Evolutionary conservation across 805 yeast species (phyloP).

Genomic region (Clavispora santaluciae): DNA sequence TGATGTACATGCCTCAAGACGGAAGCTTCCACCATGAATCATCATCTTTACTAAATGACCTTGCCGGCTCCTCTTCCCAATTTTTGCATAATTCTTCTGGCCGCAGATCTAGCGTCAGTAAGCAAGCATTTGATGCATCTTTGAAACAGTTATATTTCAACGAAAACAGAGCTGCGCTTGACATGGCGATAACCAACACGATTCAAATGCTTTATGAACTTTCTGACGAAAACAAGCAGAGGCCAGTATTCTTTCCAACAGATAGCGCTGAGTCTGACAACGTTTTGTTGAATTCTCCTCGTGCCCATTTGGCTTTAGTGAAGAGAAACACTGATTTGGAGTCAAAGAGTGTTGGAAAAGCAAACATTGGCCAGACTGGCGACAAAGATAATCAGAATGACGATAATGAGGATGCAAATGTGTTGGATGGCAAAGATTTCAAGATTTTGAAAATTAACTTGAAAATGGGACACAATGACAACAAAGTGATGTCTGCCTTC

Average conservation of each 20-base stretch:
- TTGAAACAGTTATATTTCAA: constrained; percentile 73
- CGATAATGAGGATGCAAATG: constrained; percentile 14
- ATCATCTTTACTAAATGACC: constrained; percentile 27
- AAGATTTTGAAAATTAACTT: constrained; percentile 60
- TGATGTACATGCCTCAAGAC: constrained; percentile 31
- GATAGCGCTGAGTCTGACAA: constrained; percentile 29
- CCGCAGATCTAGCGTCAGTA: constrained; percentile 14
- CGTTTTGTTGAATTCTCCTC: constrained; percentile 42
- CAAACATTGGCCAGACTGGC: constrained; percentile 6
- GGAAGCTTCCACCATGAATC: constrained; percentile 25
- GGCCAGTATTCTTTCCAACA: constrained; percentile 64
- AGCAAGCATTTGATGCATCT: constrained; percentile 44
- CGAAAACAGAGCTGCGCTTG: constrained; percentile 61
- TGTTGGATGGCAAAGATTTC: constrained; percentile 36
- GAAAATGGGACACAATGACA: constrained; percentile 44
- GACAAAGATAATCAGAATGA: constrained; percentile 4
- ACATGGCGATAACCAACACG: constrained; percentile 53
- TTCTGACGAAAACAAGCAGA: constrained; percentile 48
- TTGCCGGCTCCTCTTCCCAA: constrained; percentile 18
- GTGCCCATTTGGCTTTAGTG: constrained; percentile 50
- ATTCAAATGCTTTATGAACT: constrained; percentile 48
- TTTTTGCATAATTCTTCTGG: constrained; percentile 2
- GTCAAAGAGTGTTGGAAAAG: constrained; percentile 15
- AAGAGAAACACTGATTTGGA: constrained; percentile 31
- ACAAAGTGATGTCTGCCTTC: constrained; percentile 45